Percentiles rank a stretch among this genome's conserved stretches.
phyloP scores from a whole-genome alignment of 805 yeast species.

The Starmerella sirachaensis region DNA sequence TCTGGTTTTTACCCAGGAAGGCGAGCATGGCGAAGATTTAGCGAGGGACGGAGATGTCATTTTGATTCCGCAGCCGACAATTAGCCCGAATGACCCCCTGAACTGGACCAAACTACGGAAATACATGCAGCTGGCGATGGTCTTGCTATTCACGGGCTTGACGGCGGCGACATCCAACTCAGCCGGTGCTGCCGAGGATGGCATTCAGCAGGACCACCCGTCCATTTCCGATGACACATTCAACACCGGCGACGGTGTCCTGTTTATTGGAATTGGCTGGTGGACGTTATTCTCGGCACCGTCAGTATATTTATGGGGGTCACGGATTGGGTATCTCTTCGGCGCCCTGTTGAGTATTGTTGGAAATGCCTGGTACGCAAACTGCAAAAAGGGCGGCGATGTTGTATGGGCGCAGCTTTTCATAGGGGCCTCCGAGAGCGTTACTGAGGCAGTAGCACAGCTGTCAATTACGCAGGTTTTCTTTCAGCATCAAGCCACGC shows the following conservation, averaged over 20 bases:
- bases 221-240: slow-evolving; percentile 54
- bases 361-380: slow-evolving; percentile 65
- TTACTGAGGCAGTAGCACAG: slow-evolving; percentile 65
- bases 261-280: slow-evolving; percentile 58
- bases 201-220: slow-evolving; percentile 43
- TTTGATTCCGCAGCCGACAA: slow-evolving; percentile 53
- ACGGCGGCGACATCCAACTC: slow-evolving; percentile 51
- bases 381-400: slow-evolving; percentile 41
- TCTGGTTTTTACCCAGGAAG: slow-evolving; percentile 28
- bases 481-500: slow-evolving; percentile 65
- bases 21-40: slow-evolving; percentile 21
- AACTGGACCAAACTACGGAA: slow-evolving; percentile 48
- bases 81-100: slow-evolving; percentile 58
- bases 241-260: slow-evolving; percentile 73
- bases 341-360: slow-evolving; percentile 48
- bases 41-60: slow-evolving; percentile 34
- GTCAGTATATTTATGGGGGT: slow-evolving; percentile 28
- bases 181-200: slow-evolving; percentile 61
- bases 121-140: slow-evolving; percentile 32
- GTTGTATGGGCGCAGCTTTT: slow-evolving; percentile 68
- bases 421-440: slow-evolving; percentile 74
- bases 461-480: slow-evolving; percentile 56
- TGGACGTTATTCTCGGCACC: slow-evolving; percentile 38
- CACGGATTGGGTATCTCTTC: slow-evolving; percentile 56
- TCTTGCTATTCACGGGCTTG: slow-evolving; percentile 34